phyloP scores from a whole-genome alignment of 78 protist genomes.

The Guillardia theta region DNA sequence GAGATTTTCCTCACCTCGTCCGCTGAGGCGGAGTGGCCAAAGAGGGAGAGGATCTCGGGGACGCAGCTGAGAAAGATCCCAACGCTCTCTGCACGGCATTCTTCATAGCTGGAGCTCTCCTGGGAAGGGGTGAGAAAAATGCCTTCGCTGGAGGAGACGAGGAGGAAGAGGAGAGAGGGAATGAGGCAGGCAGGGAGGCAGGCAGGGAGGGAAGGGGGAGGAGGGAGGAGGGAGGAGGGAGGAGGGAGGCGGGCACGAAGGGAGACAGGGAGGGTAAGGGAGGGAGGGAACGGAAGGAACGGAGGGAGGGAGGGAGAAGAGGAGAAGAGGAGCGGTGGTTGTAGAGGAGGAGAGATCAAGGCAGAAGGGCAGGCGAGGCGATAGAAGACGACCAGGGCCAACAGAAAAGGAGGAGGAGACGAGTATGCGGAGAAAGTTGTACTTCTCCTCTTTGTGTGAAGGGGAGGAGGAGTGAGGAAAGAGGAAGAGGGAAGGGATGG shows the following conservation, averaged over 20 bases:
- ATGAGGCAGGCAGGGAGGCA: not conserved
- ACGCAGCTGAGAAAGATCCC: conserved; percentile 36
- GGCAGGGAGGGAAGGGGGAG: not conserved
- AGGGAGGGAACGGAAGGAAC: not conserved
- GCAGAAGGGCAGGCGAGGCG: not conserved
- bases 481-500: not conserved
- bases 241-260: not conserved
- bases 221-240: not conserved
- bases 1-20: not conserved
- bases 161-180: not conserved
- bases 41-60: conserved; percentile 55
- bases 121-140: not conserved
- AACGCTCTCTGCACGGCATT: conserved; percentile 79
- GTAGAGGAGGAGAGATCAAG: not conserved
- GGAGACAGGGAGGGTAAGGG: not conserved
- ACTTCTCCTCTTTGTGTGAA: too few species aligned
- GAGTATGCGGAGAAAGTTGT: not conserved
- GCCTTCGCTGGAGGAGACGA: not conserved
- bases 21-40: conserved; percentile 52
- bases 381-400: not conserved
- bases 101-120: conserved; percentile 57
- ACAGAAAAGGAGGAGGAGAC: not conserved
- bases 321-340: not conserved
- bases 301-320: not conserved
- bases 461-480: not conserved